phyloP scores from a whole-genome alignment of 2,329 filamentous ascomycete species.

The Teratosphaeria gauchensis region DNA sequence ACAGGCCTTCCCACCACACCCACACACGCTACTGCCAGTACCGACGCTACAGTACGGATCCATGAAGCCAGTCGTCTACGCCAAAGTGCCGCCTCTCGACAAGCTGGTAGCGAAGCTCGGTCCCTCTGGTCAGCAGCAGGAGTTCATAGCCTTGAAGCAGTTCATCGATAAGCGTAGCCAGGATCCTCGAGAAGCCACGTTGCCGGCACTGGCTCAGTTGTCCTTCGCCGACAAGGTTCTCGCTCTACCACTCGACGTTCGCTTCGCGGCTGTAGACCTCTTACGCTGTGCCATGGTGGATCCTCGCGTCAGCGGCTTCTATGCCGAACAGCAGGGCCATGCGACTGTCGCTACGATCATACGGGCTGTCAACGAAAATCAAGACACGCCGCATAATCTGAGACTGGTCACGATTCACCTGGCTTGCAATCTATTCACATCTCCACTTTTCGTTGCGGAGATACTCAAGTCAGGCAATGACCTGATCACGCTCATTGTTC shows the following conservation, averaged over 20 bases:
- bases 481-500: slow-evolving; percentile 40
- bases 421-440: slow-evolving; percentile 75
- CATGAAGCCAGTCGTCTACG: slow-evolving; percentile 61
- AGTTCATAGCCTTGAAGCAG: slow-evolving; percentile 54
- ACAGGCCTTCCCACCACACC: slow-evolving; percentile 66
- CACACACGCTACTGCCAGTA: slow-evolving; percentile 60
- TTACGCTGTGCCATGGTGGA: slow-evolving; percentile 70
- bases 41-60: slow-evolving; percentile 58
- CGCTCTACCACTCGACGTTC: slow-evolving; percentile 50
- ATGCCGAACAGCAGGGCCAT: slow-evolving; percentile 58
- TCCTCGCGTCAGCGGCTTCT: slow-evolving; percentile 67
- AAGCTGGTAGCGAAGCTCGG: slow-evolving; percentile 78
- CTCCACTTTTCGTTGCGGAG: slow-evolving; percentile 54
- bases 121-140: slow-evolving; percentile 44
- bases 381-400: slow-evolving; percentile 65
- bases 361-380: slow-evolving; percentile 44
- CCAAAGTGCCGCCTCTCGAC: slow-evolving; percentile 69
- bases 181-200: slow-evolving; percentile 53
- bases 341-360: slow-evolving; percentile 58
- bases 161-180: slow-evolving; percentile 59
- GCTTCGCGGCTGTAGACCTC: slow-evolving; percentile 81
- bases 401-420: slow-evolving; percentile 77
- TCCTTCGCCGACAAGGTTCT: slow-evolving; percentile 27
- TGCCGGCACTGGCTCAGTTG: slow-evolving; percentile 62
- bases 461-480: slow-evolving; percentile 1